Conservation (phyloP, 345 rosid species). For the Eucalyptus marginata region DNA sequence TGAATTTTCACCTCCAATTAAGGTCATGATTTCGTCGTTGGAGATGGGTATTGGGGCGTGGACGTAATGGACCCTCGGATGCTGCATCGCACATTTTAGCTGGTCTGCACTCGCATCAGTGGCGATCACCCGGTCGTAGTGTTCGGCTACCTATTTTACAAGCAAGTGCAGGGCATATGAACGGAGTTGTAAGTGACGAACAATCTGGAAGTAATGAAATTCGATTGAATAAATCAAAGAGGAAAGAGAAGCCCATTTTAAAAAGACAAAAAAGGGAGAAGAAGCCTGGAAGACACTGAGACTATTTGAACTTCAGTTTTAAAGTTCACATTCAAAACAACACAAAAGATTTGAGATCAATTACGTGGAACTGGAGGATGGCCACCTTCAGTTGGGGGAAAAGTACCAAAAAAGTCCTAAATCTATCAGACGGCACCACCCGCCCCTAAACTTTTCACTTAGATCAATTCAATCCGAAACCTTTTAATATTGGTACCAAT, state of each 20-base stretch:
- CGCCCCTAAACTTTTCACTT: too few relatives aligned
- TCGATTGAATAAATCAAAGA: too few relatives aligned
- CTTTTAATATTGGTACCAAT: too few relatives aligned
- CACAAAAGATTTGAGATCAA: background rate
- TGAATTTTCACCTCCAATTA: constrained; percentile 39
- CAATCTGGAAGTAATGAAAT: too few relatives aligned
- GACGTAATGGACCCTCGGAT: constrained; percentile 27
- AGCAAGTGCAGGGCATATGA: too few relatives aligned
- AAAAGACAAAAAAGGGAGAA: too few relatives aligned
- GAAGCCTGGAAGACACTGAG: background rate
- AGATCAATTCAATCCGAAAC: too few relatives aligned
- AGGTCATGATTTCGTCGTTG: constrained; percentile 23
- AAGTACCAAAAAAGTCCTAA: too few relatives aligned
- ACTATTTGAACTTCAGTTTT: background rate
- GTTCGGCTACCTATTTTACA: constrained; percentile 33
- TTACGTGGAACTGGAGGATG: background rate
- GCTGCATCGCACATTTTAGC: constrained; percentile 25
- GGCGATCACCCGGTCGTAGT: constrained; percentile 39
- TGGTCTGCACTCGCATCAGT: constrained; percentile 41
- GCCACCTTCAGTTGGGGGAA: background rate
- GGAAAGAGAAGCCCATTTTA: too few relatives aligned
- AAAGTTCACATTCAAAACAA: background rate
- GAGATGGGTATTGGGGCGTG: constrained; percentile 37
- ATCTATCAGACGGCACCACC: too few relatives aligned
- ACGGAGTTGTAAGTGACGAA: too few relatives aligned